Evolutionary conservation across 2,329 filamentous ascomycete genomes (phyloP).

Genomic region (Akanthomyces uredinophilus): DNA sequence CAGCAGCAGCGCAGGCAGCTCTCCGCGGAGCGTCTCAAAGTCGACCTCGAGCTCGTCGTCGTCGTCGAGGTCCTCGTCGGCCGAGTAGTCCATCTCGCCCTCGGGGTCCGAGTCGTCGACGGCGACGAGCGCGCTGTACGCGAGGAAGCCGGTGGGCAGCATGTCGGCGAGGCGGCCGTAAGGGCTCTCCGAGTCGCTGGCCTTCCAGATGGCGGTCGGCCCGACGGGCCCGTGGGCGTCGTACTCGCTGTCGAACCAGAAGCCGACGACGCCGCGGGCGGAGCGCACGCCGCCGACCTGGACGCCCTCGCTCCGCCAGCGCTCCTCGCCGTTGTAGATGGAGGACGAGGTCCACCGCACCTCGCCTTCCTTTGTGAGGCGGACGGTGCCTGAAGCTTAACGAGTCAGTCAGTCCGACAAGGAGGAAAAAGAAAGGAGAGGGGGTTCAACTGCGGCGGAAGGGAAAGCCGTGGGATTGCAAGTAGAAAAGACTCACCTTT

Average conservation of each 20-base stretch:
- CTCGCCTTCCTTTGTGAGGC: conserved; percentile 63
- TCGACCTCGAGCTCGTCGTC: conserved; percentile 24
- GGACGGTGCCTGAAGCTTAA: conserved; percentile 48
- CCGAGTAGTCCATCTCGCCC: conserved; percentile 24
- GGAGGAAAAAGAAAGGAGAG: too few species aligned
- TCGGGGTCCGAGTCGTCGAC: conserved; percentile 19
- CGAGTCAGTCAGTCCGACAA: conserved; percentile 15
- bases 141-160: conserved; percentile 27
- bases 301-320: conserved; percentile 72
- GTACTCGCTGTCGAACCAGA: conserved; percentile 46
- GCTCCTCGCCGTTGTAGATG: conserved; percentile 57
- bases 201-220: conserved; percentile 75
- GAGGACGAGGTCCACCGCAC: conserved; percentile 70
- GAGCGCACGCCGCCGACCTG: conserved; percentile 65
- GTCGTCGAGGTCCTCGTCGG: conserved; percentile 27
- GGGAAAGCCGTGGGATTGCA: conserved; percentile 15
- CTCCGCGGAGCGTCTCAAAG: conserved; percentile 20
- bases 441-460: neutral
- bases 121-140: conserved; percentile 21
- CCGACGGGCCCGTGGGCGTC: conserved; percentile 65
- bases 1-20: conserved; percentile 22
- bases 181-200: conserved; percentile 43
- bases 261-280: conserved; percentile 51
- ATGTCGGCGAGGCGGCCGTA: conserved; percentile 25
- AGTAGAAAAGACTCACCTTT: too few species aligned